Conservation (phyloP, 148 eudicot species). For the Rhododendron mucronatum region DNA sequence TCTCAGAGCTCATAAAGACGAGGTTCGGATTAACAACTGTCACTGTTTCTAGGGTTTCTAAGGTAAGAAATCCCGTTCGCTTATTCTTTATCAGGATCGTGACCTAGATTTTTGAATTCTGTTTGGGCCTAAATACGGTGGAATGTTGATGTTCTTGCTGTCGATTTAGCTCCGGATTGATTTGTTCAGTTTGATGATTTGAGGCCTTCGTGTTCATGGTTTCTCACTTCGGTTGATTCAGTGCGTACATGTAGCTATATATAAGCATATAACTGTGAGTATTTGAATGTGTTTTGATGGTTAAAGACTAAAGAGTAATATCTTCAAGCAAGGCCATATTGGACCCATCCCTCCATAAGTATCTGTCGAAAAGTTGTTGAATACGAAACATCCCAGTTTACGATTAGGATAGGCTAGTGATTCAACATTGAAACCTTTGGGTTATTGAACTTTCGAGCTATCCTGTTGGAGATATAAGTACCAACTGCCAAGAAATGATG, state of each 20-base stretch:
- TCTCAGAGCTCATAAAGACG: not conserved
- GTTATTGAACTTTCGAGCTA: not conserved
- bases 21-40: not conserved
- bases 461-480: not conserved
- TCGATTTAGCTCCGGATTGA: not conserved
- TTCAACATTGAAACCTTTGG: not conserved
- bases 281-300: not conserved
- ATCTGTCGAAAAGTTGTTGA: not conserved
- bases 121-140: not conserved
- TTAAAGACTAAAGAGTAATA: not conserved
- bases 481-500: slow-evolving; percentile 37
- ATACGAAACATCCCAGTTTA: not conserved
- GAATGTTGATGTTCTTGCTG: not conserved
- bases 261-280: not conserved
- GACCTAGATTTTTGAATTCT: not conserved
- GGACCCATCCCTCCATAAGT: not conserved
- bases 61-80: not conserved
- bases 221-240: not conserved
- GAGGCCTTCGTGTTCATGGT: not conserved
- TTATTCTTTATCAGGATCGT: not conserved
- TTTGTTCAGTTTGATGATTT: not conserved
- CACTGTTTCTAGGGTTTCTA: not conserved
- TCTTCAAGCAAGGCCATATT: not conserved
- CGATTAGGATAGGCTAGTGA: not conserved
- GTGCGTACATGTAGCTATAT: not conserved